phyloP scores from a whole-genome alignment of 2,329 filamentous ascomycete species.

The Nothomitra cinnamomea region DNA sequence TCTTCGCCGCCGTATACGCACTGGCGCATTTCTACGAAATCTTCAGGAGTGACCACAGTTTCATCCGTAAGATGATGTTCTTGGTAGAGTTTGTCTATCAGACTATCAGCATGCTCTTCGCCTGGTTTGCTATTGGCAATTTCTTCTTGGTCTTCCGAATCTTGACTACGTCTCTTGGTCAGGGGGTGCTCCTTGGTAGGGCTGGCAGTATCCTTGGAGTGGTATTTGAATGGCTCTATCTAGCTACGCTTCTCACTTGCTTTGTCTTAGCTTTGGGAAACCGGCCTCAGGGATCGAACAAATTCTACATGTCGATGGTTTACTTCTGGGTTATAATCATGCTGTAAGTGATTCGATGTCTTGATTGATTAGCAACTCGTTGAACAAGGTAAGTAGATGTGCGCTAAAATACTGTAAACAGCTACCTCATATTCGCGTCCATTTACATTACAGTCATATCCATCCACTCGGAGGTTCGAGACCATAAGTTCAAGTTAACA shows the following conservation, averaged over 20 bases:
- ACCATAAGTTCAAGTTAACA: slow-evolving; percentile 46
- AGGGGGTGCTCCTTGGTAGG: slow-evolving; percentile 49
- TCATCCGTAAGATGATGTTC: slow-evolving; percentile 76
- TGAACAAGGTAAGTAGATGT: background rate
- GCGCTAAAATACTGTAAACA: slow-evolving; percentile 17
- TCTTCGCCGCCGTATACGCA: slow-evolving; percentile 94
- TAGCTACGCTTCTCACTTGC: slow-evolving; percentile 78
- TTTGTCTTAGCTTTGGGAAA: slow-evolving; percentile 93
- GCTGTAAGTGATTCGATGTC: slow-evolving; percentile 40
- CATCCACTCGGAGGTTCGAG: slow-evolving; percentile 51
- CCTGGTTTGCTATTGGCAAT: slow-evolving; percentile 96
- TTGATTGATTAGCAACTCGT: background rate
- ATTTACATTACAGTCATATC: slow-evolving; percentile 85
- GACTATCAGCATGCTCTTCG: slow-evolving; percentile 91
- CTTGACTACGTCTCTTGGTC: slow-evolving; percentile 69
- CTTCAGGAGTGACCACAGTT: slow-evolving; percentile 79
- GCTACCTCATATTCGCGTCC: slow-evolving; percentile 85
- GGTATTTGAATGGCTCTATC: slow-evolving; percentile 91
- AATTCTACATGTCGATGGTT: slow-evolving; percentile 93
- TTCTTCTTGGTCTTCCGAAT: slow-evolving; percentile 99
- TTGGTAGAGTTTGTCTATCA: slow-evolving; percentile 89
- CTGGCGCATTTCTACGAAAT: slow-evolving; percentile 93
- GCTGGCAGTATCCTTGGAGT: slow-evolving; percentile 69
- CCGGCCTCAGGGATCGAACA: slow-evolving; percentile 82
- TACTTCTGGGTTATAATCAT: slow-evolving; percentile 96